These are phyloP conservation scores for Chaetomium olivaceum DNA, from an alignment of 2,329 filamentous ascomycete genomes.

Conservation along the genomic window DNA sequence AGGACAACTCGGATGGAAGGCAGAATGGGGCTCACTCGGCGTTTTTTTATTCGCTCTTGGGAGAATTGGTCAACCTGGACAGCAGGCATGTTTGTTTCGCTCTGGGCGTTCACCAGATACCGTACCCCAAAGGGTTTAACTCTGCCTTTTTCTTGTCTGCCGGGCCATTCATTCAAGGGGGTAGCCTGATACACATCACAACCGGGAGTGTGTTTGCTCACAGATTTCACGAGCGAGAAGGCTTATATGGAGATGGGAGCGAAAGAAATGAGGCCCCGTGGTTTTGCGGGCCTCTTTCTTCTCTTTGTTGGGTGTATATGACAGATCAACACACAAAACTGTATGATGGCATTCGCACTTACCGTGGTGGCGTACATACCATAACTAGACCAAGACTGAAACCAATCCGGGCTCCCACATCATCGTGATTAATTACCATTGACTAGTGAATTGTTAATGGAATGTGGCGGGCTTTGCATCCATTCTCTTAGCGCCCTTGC, in stretches of 20 bases:
- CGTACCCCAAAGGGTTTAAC: not conserved
- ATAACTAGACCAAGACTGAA: not conserved
- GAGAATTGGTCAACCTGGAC: not conserved
- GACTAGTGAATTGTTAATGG: not conserved
- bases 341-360: slow-evolving; percentile 9
- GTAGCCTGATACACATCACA: not conserved
- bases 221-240: not conserved
- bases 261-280: not conserved
- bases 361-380: slow-evolving; percentile 10
- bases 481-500: not conserved
- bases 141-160: not conserved
- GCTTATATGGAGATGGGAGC: not conserved
- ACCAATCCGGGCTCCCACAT: not conserved
- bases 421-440: not conserved
- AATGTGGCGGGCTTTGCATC: not conserved
- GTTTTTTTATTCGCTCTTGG: not conserved
- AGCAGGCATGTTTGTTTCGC: not conserved
- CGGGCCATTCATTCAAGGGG: not conserved
- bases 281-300: not conserved
- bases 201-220: not conserved
- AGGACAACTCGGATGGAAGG: not conserved
- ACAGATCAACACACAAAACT: slow-evolving; percentile 5
- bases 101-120: not conserved
- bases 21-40: slow-evolving; percentile 7
- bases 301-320: slow-evolving; percentile 5